Base-by-base conservation (phyloP, 2,329 filamentous ascomycete species). In the Aspergillus fijiensis region DNA sequence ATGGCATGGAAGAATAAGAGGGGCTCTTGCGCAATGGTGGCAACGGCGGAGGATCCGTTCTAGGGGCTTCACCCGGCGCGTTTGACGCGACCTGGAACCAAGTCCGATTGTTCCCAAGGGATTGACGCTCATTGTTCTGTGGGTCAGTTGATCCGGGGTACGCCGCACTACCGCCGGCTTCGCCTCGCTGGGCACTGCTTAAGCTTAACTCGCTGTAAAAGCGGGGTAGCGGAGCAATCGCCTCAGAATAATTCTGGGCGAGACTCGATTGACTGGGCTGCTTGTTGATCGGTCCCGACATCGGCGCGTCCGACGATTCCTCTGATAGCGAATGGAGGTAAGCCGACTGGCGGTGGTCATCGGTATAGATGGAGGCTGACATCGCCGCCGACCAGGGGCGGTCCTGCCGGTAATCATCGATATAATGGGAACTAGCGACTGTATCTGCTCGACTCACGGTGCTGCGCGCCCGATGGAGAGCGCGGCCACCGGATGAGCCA, bases 191-290 rank as follows among this genome's bases (percentile, higher is more conserved):
- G 39, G 59, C 57, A 63, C 69, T 70, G 53, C 58, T 63, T 55
- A 77, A 54, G 57, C 73, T 76, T 19, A 67, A 63, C 42, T 76
- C 72, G 49, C 74, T 76, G 68, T 70, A 74, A 60, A 74, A 75
- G 19, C 70, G 72, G 9, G 74, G 74, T 11, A 77, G 66, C 2
- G 74, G 73, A 10, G 73, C 68, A 55, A 76, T 73, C 16, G 72
- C 69, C 10, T 72, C 70, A 0, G 73, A 73, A 59, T 77, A 76
- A 51, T 75, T 70, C 50, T 74, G 73, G 10, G 74, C 74, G n/a
- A 76, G 60, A 56, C 72, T 75, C 25, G 73, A 62, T 59, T 76
- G 74, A 48, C 73, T 76, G 42, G 68, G 68, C 11, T 66, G 67
- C 35, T 71, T 67, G 31, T 49, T 60, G 53, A 65, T 65, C 57